Evolutionary conservation across 2,329 filamentous ascomycete genomes (phyloP), one percentile per base, ranked within the genome.

Genomic region (Arachnopeziza araneosa): DNA sequence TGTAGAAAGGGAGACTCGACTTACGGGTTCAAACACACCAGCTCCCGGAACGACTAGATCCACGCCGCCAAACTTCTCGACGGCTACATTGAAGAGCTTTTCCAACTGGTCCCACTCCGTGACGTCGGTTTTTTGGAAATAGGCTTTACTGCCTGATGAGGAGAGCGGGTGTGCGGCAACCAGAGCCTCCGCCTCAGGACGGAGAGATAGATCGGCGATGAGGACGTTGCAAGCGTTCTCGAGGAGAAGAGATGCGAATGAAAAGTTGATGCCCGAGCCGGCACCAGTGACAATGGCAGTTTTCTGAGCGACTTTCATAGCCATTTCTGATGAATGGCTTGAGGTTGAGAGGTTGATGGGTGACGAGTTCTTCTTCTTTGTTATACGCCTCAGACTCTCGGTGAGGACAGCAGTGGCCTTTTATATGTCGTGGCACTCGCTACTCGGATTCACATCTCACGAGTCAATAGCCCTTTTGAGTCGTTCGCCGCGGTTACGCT

Each of bases 51-150:
- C 26, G 9, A 30, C 26, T 5, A 30, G 4, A 30, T 30, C 26
- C 26, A 30, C 5, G 9, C 26, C 5, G 4, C 26, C 26, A 57
- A 80, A 79, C 23, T 75, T 70, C 0, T 57, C 23, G 0, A 74
- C 24, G 0, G 76, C 68, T 1, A 60, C 60, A 5, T 71, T 64
- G 50, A 79, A 77, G 57, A 76, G 71, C 14, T 57, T 57, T 1
- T 68, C 44, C 0, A 80, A 65, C 1, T 73, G 72, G 1, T 67
- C 60, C 78, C 77, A 80, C 0, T 71, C 72, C 0, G 75, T 75
- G 0, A 80, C 78, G 55, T 80, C 76, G 0, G 77, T 79, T 61
- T 74, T 66, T n/a, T 74, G 69, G 65, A 78, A 80, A 5, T 76
- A 60, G 2, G 75, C 77, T 3, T 72, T 64, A 12, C 24, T 44